Conservation (phyloP, 164 flowering plant species). For the Protea cynaroides region DNA sequence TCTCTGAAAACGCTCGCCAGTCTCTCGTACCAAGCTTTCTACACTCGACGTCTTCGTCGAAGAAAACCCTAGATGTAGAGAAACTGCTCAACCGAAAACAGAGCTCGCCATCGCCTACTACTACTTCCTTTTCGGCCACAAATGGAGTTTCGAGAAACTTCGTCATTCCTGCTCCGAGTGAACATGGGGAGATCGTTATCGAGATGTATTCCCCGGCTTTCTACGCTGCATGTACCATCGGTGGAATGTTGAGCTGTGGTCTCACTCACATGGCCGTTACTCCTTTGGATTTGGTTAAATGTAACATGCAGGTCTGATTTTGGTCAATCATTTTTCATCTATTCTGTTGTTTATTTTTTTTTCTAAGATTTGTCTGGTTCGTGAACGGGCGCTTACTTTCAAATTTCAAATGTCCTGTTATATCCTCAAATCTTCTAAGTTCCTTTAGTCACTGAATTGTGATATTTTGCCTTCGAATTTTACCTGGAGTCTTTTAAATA, state of each 20-base stretch:
- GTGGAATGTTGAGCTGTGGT: constrained; percentile 78
- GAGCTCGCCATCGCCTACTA: constrained; percentile 12
- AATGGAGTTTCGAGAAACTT: constrained; percentile 14
- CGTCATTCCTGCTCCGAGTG: constrained; percentile 57
- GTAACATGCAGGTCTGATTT: constrained; percentile 80
- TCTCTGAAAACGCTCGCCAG: constrained; percentile 32
- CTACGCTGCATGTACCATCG: constrained; percentile 77
- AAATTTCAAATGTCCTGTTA: too few relatives aligned
- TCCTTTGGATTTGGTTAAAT: constrained; percentile 90
- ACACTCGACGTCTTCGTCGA: constrained; percentile 33
- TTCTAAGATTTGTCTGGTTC: too few relatives aligned
- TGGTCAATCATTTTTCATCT: too few relatives aligned
- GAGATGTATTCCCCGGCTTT: constrained; percentile 75
- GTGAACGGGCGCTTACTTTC: too few relatives aligned
- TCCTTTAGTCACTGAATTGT: too few relatives aligned
- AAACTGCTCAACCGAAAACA: constrained; percentile 10
- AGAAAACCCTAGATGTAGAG: constrained; percentile 12
- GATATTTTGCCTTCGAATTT: too few relatives aligned
- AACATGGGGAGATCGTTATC: constrained; percentile 62
- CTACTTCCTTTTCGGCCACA: too few relatives aligned
- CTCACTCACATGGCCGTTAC: constrained; percentile 86
- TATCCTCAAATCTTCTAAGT: too few relatives aligned
- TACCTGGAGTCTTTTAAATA: too few relatives aligned
- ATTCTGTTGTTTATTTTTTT: too few relatives aligned
- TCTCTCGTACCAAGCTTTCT: constrained; percentile 54